Percentiles rank a stretch among this genome's conserved stretches.
Conservation (phyloP, 129 eudicot species). For the Tagetes erecta region DNA sequence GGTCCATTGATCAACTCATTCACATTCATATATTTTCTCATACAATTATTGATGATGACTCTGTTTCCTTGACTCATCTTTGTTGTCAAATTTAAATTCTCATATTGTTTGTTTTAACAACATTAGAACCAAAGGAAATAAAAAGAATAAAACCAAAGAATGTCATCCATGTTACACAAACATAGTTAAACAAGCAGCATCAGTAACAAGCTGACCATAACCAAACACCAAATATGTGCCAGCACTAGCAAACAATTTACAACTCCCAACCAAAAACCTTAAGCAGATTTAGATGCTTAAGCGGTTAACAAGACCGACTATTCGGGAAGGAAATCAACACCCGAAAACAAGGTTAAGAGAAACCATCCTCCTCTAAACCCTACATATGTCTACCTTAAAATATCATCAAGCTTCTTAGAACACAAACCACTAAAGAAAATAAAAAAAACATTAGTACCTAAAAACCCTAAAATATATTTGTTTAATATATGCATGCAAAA, state of each 20-base stretch:
- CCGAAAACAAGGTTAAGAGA: slow-evolving; percentile 27
- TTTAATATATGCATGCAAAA: slow-evolving; percentile 8
- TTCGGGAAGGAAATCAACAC: slow-evolving; percentile 8
- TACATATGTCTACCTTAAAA: slow-evolving; percentile 8
- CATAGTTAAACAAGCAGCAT: slow-evolving; percentile 22
- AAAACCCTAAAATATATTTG: slow-evolving; percentile 22
- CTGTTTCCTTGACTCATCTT: slow-evolving; percentile 11
- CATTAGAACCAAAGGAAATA: no score
- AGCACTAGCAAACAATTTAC: slow-evolving; percentile 34
- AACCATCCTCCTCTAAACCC: slow-evolving; percentile 29
- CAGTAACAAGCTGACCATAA: slow-evolving; percentile 22
- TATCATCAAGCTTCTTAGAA: slow-evolving; percentile 26
- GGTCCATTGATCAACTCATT: neutral
- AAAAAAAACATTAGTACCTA: slow-evolving; percentile 22
- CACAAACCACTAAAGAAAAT: slow-evolving; percentile 16
- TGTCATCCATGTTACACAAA: slow-evolving; percentile 20
- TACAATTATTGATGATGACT: neutral
- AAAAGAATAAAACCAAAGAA: neutral
- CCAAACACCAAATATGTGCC: slow-evolving; percentile 27
- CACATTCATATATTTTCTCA: neutral
- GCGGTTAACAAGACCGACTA: slow-evolving; percentile 10
- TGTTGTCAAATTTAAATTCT: neutral
- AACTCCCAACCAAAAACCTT: slow-evolving; percentile 34
- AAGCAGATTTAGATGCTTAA: slow-evolving; percentile 20
- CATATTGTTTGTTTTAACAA: no score